These are phyloP conservation scores for Candida albicans DNA, from an alignment of 1,139 yeast species.

Conservation along the genomic window DNA sequence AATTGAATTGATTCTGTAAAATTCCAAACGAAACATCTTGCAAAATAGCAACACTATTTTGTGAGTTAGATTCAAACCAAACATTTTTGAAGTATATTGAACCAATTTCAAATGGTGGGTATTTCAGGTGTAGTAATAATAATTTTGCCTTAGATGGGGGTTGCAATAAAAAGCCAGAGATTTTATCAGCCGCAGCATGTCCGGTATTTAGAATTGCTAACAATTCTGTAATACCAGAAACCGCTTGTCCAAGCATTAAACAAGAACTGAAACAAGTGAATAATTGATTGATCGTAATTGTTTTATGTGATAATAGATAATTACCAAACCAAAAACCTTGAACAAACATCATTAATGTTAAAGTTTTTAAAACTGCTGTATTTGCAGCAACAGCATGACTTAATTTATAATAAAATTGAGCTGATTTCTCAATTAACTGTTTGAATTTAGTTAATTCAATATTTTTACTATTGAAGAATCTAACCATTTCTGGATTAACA, in stretches of 20 bases:
- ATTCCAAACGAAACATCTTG: conserved; percentile 46
- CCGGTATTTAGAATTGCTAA: conserved; percentile 63
- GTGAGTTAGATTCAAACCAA: conserved; percentile 56
- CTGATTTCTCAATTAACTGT: conserved; percentile 41
- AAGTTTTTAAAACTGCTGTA: conserved; percentile 53
- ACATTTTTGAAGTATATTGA: conserved; percentile 52
- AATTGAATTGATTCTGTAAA: conserved; percentile 50
- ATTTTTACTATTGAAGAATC: conserved; percentile 58
- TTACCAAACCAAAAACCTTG: conserved; percentile 94
- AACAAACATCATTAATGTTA: conserved; percentile 74
- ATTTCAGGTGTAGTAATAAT: neutral
- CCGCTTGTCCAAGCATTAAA: conserved; percentile 61
- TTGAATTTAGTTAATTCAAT: conserved; percentile 51
- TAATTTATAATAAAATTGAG: conserved; percentile 45
- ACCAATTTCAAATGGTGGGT: conserved; percentile 41
- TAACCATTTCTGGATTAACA: conserved; percentile 57
- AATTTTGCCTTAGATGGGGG: neutral
- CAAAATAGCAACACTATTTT: conserved; percentile 51
- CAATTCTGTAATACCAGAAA: conserved; percentile 53
- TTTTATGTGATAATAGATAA: conserved; percentile 53
- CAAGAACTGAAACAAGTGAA: conserved; percentile 85
- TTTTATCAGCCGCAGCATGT: conserved; percentile 53
- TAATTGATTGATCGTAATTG: conserved; percentile 58
- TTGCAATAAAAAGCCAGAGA: conserved; percentile 18
- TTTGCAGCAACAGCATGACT: conserved; percentile 57